Conservation (phyloP, 345 rosid genomes). For the thale cress (Arabidopsis thaliana) region TAIR10.1 NC_003075.7:16443501-16444000, state of each 20-base stretch:
- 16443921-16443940: not conserved
- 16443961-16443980: conserved; percentile 64
- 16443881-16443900: conserved; percentile 21
- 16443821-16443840: conserved; percentile 73
- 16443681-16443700: conserved; percentile 69
- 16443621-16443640: conserved; percentile 46
- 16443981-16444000: conserved; percentile 70
- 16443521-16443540: conserved; percentile 32
- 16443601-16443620: conserved; percentile 23
- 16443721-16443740: conserved; percentile 77
- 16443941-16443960: conserved; percentile 21
- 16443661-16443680: conserved; percentile 55
- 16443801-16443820: conserved; percentile 80
- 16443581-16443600: not conserved
- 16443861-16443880: conserved; percentile 59
- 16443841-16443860: conserved; percentile 79
- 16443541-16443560: too few species aligned
- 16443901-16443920: conserved; percentile 1
- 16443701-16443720: conserved; percentile 70
- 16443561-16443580: conserved; percentile 2
- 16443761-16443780: conserved; percentile 70
- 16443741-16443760: conserved; percentile 67
- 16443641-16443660: conserved; percentile 46
- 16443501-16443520: conserved; percentile 48
- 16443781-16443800: conserved; percentile 72